Conservation (phyloP, 2,329 filamentous ascomycete genomes). For the Parastagonospora nodorum region DNA sequence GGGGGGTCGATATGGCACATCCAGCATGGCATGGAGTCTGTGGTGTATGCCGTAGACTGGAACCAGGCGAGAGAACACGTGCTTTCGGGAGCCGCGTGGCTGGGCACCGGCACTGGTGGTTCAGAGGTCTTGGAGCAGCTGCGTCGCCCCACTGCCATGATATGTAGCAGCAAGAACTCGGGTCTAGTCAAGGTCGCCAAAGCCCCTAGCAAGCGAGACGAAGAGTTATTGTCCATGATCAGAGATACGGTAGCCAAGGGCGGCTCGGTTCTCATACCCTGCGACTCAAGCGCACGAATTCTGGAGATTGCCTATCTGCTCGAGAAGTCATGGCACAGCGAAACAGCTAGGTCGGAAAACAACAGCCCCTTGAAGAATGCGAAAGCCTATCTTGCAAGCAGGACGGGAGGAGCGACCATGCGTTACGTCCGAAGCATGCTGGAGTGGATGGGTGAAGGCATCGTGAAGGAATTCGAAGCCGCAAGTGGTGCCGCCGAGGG, state of each 20-base stretch:
- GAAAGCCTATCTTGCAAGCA: slow-evolving; percentile 79
- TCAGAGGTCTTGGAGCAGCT: slow-evolving; percentile 93
- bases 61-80: slow-evolving; percentile 97
- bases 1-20: slow-evolving; percentile 99
- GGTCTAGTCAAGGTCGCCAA: slow-evolving; percentile 72
- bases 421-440: slow-evolving; percentile 92
- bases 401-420: slow-evolving; percentile 86
- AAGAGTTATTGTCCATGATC: slow-evolving; percentile 81
- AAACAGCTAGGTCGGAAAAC: slow-evolving; percentile 26
- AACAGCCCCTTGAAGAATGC: slow-evolving; percentile 57
- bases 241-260: slow-evolving; percentile 77
- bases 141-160: slow-evolving; percentile 87
- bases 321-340: slow-evolving; percentile 79
- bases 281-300: slow-evolving; percentile 93
- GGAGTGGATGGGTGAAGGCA: slow-evolving; percentile 98
- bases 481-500: slow-evolving; percentile 48
- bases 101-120: slow-evolving; percentile 78
- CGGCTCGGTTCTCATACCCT: slow-evolving; percentile 90
- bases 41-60: slow-evolving; percentile 98
- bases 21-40: slow-evolving; percentile 93
- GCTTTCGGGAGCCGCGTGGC: slow-evolving; percentile 89
- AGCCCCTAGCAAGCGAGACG: slow-evolving; percentile 80
- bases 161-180: slow-evolving; percentile 86
- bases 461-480: slow-evolving; percentile 88
- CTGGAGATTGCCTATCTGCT: slow-evolving; percentile 89